A percentile compares a stretch with the other conserved stretches of the same genome.
Conservation (phyloP, 148 eudicot species). For the Silene uniflora region DNA sequence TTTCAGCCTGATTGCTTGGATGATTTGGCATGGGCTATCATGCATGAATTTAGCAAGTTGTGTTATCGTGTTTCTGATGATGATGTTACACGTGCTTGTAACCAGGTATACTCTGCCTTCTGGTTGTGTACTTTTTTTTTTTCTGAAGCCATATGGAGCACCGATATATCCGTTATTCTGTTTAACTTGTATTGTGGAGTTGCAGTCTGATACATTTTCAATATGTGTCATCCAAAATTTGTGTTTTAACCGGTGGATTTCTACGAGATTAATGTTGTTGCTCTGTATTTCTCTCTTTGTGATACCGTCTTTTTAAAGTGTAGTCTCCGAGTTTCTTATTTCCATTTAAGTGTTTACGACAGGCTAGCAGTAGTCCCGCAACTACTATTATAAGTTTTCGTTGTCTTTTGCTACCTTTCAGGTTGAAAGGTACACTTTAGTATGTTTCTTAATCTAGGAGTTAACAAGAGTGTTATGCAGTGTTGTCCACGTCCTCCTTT, state of each 20-base stretch:
- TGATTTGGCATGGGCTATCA: conserved; percentile 73
- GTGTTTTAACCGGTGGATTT: not conserved
- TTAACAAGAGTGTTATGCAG: not conserved
- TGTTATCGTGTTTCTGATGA: conserved; percentile 72
- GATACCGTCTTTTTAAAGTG: not conserved
- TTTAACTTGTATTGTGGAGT: not conserved
- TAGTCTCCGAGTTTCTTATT: not conserved
- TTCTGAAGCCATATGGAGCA: not conserved
- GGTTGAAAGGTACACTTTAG: not conserved
- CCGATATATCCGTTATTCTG: not conserved
- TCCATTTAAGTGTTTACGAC: not conserved
- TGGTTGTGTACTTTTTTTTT: not conserved
- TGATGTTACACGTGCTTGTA: conserved; percentile 79
- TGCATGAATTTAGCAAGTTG: conserved; percentile 71
- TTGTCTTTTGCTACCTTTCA: not conserved
- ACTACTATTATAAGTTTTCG: not conserved
- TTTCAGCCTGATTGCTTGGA: conserved; percentile 81
- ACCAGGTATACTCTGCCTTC: conserved; percentile 49
- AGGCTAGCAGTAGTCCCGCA: not conserved
- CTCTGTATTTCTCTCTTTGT: not conserved
- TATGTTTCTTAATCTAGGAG: not conserved
- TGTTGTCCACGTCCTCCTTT: not conserved
- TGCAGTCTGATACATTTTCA: not conserved
- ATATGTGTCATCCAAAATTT: not conserved
- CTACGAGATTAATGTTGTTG: not conserved